Base-by-base conservation (phyloP, 148 eudicot species). In the Bassia scoparia region DNA sequence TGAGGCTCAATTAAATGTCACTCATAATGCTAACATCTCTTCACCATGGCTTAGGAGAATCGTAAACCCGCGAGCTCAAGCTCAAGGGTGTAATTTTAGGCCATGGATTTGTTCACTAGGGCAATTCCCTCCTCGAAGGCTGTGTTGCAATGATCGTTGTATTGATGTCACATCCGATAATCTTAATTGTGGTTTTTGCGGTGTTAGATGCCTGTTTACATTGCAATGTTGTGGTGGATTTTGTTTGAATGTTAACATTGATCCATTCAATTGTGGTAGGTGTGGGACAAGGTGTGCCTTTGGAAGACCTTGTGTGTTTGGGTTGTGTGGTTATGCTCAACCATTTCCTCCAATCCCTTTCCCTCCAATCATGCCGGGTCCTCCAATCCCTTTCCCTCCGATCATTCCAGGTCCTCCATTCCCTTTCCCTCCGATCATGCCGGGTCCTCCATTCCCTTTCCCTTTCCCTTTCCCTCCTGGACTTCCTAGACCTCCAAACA, bases 251-350 rank as follows among this genome's bases (percentile, higher is more conserved):
- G 76, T 78, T 1, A 85, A 81, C 10, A 16, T 70, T 2, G 82
- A 83, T 64, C 97, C 89, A 20, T 85, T 81, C 18, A 73, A 93
- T 50, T 93, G 98, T 72, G 98, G 98, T 0, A 67, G 76, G 10
- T 93, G 98, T 71, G 37, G 58, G 20, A 82, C 81, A 20, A 69
- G 76, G 41, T 93, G 98, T 81, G 76, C 63, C 9, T 72, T 70
- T 14, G 84, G 72, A 0, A 82, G 84, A 34, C 71, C 83, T 7
- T 93, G 97, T 74, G 18, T 66, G 9, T 85, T 35, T 29, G 97
- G 97, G 13, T 70, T 94, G 84, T 94, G 97, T 81, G 91, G 91
- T 0, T 94, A 94, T 62, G 90, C 86, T 7, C 81, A 77, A n/a
- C 87, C 87, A 0, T 49, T 68, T 48, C 87, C 89, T 5, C 89